A percentile compares a stretch with the other conserved stretches of the same genome.
These are phyloP conservation scores for Paraglomus brasilianum DNA, from an alignment of 192 early-diverging fungal species.

Conservation along the genomic window DNA sequence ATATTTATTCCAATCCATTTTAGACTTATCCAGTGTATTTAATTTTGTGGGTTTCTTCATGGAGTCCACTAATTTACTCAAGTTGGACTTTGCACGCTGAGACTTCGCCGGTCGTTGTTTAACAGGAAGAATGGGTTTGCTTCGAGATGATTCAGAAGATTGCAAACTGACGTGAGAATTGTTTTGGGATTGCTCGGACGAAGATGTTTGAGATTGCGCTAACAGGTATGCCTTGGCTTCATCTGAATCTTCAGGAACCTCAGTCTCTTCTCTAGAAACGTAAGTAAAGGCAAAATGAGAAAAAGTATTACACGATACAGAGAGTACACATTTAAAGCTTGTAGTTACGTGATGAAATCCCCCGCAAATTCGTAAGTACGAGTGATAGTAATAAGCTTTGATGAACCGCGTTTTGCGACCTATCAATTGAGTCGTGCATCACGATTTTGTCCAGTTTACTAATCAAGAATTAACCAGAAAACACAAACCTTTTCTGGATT, in stretches of 20 bases:
- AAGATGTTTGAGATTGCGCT: conserved; percentile 8
- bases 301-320: too few relatives aligned
- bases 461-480: too few relatives aligned
- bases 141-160: neutral
- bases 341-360: conserved; percentile 31
- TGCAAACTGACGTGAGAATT: neutral
- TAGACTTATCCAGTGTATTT: conserved; percentile 69
- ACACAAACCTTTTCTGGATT: too few relatives aligned
- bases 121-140: neutral
- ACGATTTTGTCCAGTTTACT: too few relatives aligned
- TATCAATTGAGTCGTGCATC: too few relatives aligned
- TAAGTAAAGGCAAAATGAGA: too few relatives aligned
- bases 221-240: conserved; percentile 34
- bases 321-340: too few relatives aligned
- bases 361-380: conserved; percentile 42
- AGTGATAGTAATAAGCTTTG: conserved; percentile 39
- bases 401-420: neutral
- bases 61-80: conserved; percentile 36
- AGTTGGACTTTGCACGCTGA: conserved; percentile 34
- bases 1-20: conserved; percentile 66
- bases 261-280: conserved; percentile 34
- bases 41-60: conserved; percentile 59
- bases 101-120: conserved; percentile 3
- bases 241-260: conserved; percentile 40
- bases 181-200: neutral